Base-by-base conservation (phyloP, 768 basidiomycete genomes). In the Arthromyces matolae region DNA sequence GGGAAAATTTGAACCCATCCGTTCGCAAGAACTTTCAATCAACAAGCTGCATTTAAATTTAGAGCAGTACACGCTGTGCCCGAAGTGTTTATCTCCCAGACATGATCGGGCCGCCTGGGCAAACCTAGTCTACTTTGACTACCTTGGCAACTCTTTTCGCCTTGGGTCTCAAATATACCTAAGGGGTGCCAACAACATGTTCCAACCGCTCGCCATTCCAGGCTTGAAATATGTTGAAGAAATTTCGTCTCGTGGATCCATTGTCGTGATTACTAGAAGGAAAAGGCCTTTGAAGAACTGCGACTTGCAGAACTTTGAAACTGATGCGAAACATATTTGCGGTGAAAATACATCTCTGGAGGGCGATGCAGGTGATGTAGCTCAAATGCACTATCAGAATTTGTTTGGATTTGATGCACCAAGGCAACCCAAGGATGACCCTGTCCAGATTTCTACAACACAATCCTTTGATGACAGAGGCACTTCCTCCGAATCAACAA, bases 231-330 rank as follows among this genome's bases (percentile, higher is more conserved):
- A 41, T 16, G 25, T 41, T 5, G 40, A 41, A 41, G 40, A 41
- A 28, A 28, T 41, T 27, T 24, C 40, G 16, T 27, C 40, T 27
- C 40, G 40, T 41, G 40, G 40, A 27, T 41, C 40, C 16, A 41
- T 41, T 16, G 18, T 41, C 40, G 40, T 16, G 27, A 41, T 41
- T 28, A 16, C 40, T 28, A 10, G 24, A 27, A 24, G 40, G 40
- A 41, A 27, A 41, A 41, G 29, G 40, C 40, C 40, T 28, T 41
- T 41, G 19, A 41, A 41, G 40, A 16, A 6, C 40, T 41, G 22
- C 40, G 40, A 41, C 14, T 10, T 41, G 40, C 40, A 41, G 40
- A 40, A 24, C 12, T 28, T 28, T 27, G 8, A 2, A 5, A n/a
- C 25, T 27, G 40, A 41, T 12, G 12, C 3, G 14, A 16, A 41